phyloP scores from a whole-genome alignment of 345 rosid species.

The Aquilaria yunnanensis region DNA sequence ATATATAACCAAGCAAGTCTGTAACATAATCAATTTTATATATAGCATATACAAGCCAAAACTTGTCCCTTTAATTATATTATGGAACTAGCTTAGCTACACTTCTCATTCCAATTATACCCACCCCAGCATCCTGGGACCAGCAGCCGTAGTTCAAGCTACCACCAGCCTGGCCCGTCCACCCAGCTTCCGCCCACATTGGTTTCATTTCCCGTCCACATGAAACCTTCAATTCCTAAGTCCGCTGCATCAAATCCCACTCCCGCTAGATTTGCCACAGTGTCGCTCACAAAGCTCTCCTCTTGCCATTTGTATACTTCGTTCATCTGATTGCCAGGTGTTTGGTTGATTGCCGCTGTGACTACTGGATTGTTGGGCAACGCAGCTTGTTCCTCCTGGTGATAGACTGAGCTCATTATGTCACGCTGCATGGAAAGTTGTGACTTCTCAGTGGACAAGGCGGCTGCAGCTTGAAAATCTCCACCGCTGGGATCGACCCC shows the following conservation, averaged over 20 bases:
- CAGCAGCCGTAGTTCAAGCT: constrained; percentile 8
- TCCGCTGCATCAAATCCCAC: constrained; percentile 34
- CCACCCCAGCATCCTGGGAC: too few relatives aligned
- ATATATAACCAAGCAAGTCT: too few relatives aligned
- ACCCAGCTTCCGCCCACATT: too few relatives aligned
- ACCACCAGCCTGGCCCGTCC: too few relatives aligned
- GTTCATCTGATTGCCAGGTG: constrained; percentile 18
- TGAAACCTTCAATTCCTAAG: constrained; percentile 22
- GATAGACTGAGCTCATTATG: constrained; percentile 23
- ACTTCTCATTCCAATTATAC: too few relatives aligned
- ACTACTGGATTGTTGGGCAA: constrained; percentile 19
- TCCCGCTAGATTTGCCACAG: constrained; percentile 19
- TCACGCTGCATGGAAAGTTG: constrained; percentile 23
- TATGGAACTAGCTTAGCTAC: not conserved
- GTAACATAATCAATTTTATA: too few relatives aligned
- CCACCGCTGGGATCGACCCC: constrained; percentile 18
- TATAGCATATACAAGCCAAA: not conserved
- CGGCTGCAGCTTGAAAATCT: constrained; percentile 14
- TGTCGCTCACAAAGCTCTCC: constrained; percentile 17
- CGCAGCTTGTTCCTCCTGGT: constrained; percentile 29
- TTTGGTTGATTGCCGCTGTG: constrained; percentile 16
- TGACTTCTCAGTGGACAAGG: constrained; percentile 14
- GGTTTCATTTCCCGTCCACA: constrained; percentile 22
- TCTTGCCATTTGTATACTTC: constrained; percentile 27
- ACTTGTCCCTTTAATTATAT: not conserved